phyloP scores from a whole-genome alignment of 805 yeast species.

The Dipodascus geniculatus region DNA sequence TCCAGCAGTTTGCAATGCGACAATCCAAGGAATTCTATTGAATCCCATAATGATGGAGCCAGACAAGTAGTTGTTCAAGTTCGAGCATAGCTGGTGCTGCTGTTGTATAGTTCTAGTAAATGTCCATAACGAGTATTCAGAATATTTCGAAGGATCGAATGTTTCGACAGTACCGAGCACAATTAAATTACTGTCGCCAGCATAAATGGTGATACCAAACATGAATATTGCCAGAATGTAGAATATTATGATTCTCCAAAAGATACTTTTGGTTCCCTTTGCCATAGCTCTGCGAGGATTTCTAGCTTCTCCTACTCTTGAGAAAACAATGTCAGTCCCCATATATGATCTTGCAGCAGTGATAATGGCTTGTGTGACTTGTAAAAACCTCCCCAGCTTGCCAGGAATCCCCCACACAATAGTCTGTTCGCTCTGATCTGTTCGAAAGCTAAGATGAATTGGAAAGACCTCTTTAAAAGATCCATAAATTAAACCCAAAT shows the following conservation, averaged over 20 bases:
- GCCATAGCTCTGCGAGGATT: constrained; percentile 72
- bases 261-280: constrained; percentile 61
- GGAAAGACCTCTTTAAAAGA: constrained; percentile 45
- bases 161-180: constrained; percentile 13
- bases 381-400: constrained; percentile 31
- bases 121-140: constrained; percentile 6
- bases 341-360: constrained; percentile 66
- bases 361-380: constrained; percentile 44
- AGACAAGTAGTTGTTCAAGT: not conserved
- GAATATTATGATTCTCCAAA: constrained; percentile 55
- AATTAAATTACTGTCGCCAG: constrained; percentile 51
- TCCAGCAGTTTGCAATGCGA: constrained; percentile 43
- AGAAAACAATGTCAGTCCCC: constrained; percentile 73
- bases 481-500: constrained; percentile 45
- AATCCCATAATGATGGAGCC: constrained; percentile 2
- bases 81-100: not conserved
- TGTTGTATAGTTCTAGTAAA: not conserved
- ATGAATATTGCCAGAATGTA: constrained; percentile 57
- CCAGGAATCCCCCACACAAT: constrained; percentile 27
- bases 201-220: constrained; percentile 59
- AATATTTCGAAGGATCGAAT: not conserved
- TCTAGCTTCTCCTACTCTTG: constrained; percentile 79
- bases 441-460: not conserved
- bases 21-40: constrained; percentile 32
- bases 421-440: constrained; percentile 41